These are phyloP conservation scores for Tolypocladium nubicola DNA, from an alignment of 2,329 filamentous ascomycete species.

Conservation along the genomic window DNA sequence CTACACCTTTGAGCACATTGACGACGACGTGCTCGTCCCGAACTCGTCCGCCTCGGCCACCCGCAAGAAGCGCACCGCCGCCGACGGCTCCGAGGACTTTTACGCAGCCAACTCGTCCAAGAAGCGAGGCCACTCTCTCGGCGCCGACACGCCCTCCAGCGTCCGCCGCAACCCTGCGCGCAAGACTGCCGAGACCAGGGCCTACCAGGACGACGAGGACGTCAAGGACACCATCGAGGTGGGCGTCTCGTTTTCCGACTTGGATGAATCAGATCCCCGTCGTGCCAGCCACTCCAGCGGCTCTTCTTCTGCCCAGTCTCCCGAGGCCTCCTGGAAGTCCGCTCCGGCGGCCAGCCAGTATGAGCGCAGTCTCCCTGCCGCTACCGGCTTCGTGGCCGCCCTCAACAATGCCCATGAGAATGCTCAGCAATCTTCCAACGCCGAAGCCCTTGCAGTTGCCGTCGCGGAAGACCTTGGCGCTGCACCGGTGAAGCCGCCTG, in stretches of 20 bases:
- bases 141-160: constrained; percentile 22
- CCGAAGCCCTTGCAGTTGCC: neutral
- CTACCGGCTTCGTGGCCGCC: neutral
- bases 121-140: constrained; percentile 25
- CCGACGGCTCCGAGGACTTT: constrained; percentile 22
- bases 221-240: constrained; percentile 50
- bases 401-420: neutral
- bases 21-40: constrained; percentile 32
- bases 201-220: constrained; percentile 33
- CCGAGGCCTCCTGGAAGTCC: constrained; percentile 9
- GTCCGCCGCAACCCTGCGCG: constrained; percentile 29
- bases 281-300: constrained; percentile 14
- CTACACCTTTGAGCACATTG: constrained; percentile 43
- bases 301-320: constrained; percentile 16
- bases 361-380: neutral
- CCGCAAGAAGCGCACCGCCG: constrained; percentile 24
- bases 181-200: constrained; percentile 22
- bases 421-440: neutral
- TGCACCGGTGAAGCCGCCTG: neutral
- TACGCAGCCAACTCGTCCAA: constrained; percentile 12
- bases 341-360: constrained; percentile 3
- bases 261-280: constrained; percentile 18
- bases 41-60: constrained; percentile 22
- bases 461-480: neutral
- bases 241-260: constrained; percentile 28